A percentile compares a stretch with the other conserved stretches of the same genome.
Evolutionary conservation across 2,329 filamentous ascomycete genomes (phyloP).

Genomic region (Cercospora sp.): DNA sequence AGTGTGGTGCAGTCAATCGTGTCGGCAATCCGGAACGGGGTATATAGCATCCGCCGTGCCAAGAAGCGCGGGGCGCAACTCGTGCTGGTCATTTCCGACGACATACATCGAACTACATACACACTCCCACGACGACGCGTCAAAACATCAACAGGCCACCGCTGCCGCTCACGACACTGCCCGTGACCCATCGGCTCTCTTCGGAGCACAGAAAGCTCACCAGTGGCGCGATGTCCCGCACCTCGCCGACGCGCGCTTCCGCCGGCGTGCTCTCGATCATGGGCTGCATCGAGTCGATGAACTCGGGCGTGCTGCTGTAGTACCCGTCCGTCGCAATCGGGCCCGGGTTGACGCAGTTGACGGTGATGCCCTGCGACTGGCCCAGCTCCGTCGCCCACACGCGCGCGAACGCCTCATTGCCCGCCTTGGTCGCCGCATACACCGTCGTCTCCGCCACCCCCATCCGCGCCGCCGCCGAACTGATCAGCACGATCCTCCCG

Average conservation of each 20-base stretch:
- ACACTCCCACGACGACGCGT: background rate
- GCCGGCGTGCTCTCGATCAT: conserved; percentile 23
- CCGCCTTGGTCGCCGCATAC: conserved; percentile 28
- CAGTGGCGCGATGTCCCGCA: conserved; percentile 66
- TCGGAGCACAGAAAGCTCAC: conserved; percentile 49
- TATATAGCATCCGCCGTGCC: too few species aligned
- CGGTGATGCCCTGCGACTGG: conserved; percentile 23
- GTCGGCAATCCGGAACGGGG: too few species aligned
- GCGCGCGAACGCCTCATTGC: conserved; percentile 29
- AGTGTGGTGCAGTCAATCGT: too few species aligned
- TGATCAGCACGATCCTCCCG: background rate
- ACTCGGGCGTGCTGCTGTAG: background rate
- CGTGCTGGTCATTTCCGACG: too few species aligned
- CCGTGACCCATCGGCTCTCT: conserved; percentile 35
- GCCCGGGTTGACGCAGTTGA: conserved; percentile 17
- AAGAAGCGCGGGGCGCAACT: too few species aligned
- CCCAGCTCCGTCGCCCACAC: conserved; percentile 29
- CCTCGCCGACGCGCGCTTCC: conserved; percentile 11
- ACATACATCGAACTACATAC: too few species aligned
- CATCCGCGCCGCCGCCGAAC: background rate
- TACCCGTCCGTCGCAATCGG: conserved; percentile 18
- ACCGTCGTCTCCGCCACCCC: background rate
- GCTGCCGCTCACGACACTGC: conserved; percentile 37
- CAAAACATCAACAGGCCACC: conserved; percentile 16
- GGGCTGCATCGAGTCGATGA: background rate